A percentile compares a stretch with the other conserved stretches of the same genome.
Conservation (phyloP, 306 rosid species). For the Vigna angularis region DNA sequence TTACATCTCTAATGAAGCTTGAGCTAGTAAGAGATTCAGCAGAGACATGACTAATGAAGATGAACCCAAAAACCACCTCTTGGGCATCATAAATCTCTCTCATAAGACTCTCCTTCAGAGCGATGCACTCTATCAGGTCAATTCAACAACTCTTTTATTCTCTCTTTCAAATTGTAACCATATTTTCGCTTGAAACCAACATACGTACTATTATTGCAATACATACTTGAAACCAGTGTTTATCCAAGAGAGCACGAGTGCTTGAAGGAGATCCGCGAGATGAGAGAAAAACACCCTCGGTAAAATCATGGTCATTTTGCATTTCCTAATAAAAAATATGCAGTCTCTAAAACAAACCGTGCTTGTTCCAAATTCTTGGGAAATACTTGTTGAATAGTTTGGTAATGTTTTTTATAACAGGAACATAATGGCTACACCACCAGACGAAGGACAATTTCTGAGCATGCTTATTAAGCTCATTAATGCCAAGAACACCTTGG, state of each 20-base stretch:
- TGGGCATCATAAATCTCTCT: conserved; percentile 69
- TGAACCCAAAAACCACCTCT: neutral
- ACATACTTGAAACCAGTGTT: conserved; percentile 85
- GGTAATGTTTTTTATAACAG: conserved; percentile 43
- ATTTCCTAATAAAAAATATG: too few species aligned
- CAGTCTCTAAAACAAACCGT: too few species aligned
- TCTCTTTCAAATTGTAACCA: neutral
- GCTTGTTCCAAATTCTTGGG: too few species aligned
- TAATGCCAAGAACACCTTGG: conserved; percentile 87
- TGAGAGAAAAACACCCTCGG: conserved; percentile 89
- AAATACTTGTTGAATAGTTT: too few species aligned
- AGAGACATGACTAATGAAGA: neutral
- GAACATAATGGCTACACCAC: conserved; percentile 82
- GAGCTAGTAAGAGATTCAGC: neutral
- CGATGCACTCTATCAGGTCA: conserved; percentile 89
- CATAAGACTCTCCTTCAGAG: conserved; percentile 91
- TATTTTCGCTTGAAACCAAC: neutral
- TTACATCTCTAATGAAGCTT: too few species aligned
- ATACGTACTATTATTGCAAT: conserved; percentile 48
- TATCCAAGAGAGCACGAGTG: conserved; percentile 85
- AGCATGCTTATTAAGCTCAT: conserved; percentile 77
- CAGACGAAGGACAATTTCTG: conserved; percentile 89
- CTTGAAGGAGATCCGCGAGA: conserved; percentile 86
- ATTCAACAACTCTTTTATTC: neutral
- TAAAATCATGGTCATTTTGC: conserved; percentile 3